phyloP scores from a whole-genome alignment of 1,284 basidiomycete species.

The Rhodotorula glutinis region DNA sequence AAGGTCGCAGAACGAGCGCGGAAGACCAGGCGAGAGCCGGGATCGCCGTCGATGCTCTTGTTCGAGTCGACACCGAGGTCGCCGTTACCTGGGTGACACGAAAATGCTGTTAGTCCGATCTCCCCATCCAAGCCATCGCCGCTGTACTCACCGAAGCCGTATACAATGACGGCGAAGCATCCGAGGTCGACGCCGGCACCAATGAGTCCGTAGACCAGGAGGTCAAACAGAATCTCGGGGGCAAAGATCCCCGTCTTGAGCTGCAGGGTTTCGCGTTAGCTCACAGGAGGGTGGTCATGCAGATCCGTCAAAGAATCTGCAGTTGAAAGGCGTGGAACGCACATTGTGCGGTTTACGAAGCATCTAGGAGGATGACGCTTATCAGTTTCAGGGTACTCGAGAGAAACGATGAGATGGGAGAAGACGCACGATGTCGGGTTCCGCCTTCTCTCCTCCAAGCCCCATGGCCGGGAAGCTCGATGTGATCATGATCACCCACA shows the following conservation, averaged over 20 bases:
- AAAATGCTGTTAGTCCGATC: too few relatives aligned
- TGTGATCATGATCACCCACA: conserved; percentile 53
- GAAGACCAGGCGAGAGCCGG: conserved; percentile 46
- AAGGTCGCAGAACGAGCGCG: conserved; percentile 48
- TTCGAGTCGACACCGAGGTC: conserved; percentile 45
- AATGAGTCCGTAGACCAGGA: conserved; percentile 62
- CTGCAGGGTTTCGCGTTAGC: too few relatives aligned
- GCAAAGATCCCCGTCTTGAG: conserved; percentile 47
- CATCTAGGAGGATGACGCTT: background rate
- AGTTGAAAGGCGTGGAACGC: too few relatives aligned
- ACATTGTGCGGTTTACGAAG: conserved; percentile 40
- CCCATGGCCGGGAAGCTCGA: conserved; percentile 50
- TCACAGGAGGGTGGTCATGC: too few relatives aligned
- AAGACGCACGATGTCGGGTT: conserved; percentile 29
- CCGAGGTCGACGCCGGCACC: conserved; percentile 59
- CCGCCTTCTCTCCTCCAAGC: conserved; percentile 41
- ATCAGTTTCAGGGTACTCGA: too few relatives aligned
- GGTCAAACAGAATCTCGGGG: conserved; percentile 54
- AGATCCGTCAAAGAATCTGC: too few relatives aligned
- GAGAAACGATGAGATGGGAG: too few relatives aligned
- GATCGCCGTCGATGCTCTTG: conserved; percentile 37
- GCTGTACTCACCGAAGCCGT: conserved; percentile 45
- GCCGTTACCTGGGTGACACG: too few relatives aligned
- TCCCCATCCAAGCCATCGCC: too few relatives aligned
- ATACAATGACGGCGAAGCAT: conserved; percentile 54